Base-by-base conservation (phyloP, 2,329 filamentous ascomycete species). In the Apiospora arundinis region DNA sequence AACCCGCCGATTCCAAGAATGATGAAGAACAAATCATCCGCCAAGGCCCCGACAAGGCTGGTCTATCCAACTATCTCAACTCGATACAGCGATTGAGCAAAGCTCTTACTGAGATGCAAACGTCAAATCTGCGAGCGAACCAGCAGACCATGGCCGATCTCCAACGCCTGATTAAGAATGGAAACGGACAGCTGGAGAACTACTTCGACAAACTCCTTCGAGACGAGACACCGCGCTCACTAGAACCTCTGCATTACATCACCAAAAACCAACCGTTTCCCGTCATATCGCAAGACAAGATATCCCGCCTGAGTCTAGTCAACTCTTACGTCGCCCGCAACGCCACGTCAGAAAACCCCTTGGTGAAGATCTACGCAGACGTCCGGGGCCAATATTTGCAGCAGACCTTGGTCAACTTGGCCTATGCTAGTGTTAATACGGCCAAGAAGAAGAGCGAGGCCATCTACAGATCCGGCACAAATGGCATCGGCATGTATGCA, bases 21-120 rank as follows among this genome's bases (percentile, higher is more conserved):
- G 91, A 93, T 74, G 96, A 99, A 81, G 96, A 99, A 82, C 91
- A 92, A 70, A 95, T 98, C 74, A 95, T 99, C 78, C 91, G 94
- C 70, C 90, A 91, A 75, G 95, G 94, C n/a, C 95, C 95, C 1
- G 92, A 94, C 76, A 92, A 92, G 81, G 91, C 91, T 44, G 95
- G 95, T 52, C 85, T 99, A 71, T 88, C 91, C 48, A 93, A 93
- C 76, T 99, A 97, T 82, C 89, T 99, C 68, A 91, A 91, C 65
- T 97, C 95, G 7, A 90, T 98, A 76, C 96, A 97, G 83, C 92
- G 96, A 56, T 90, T 97, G 44, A 95, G 92, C 77, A 93, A 93
- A 80, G 93, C 95, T n/a, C 87, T 98, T 70, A 83, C 86, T 72
- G 93, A 97, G 73, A 92, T 99, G 84, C 93, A 93, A 80, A 88